Base-by-base conservation (phyloP, 441 rosid species). In the Eruca vesicaria region DNA sequence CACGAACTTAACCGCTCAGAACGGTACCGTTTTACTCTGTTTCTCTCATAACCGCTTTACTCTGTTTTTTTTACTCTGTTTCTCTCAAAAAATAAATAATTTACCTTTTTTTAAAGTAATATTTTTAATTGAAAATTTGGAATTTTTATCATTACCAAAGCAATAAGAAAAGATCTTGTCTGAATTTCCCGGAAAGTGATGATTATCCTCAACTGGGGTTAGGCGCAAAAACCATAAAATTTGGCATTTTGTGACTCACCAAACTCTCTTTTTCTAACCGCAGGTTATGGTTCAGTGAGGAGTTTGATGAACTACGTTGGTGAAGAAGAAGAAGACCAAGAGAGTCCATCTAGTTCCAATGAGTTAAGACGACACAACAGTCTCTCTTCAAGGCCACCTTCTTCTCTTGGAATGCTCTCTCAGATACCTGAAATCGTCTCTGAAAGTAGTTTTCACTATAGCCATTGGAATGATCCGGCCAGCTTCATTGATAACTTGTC, bases 381-480 rank as follows among this genome's bases (percentile, higher is more conserved):
- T 84, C 83, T 88, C 79, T 79, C 92, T 55, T 82, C 93, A 38
- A 74, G 88, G 15, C 74, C 76, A 57, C 83, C 92, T 81, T 85
- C 93, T 80, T 92, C 97, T 68, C 38, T 79, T 0, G 88, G 96
- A 68, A 77, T 89, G 84, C 78, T 90, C 65, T 80, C 96, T 2
- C 93, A 81, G 80, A 86, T 94, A 45, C 87, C 97, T 41, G 82
- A 75, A 60, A 61, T 70, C 19, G 2, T 16, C 4, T 3, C 71
- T 3, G 78, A 73, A 26, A 73, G 31, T 4, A 71, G 7, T 69
- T 74, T 70, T 60, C 73, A 59, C 0, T 79, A 69, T 70, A 66
- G 20, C 38, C 79, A 69, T 10, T 79, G 82, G 82, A 79, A 75
- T 32, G 82, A 79, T 59, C 73, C 76, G 0, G 61, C 79, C 11